A percentile compares a stretch with the other conserved stretches of the same genome.
These are phyloP conservation scores for Colletotrichum tabaci DNA, from an alignment of 2,329 filamentous ascomycete genomes.

Conservation along the genomic window DNA sequence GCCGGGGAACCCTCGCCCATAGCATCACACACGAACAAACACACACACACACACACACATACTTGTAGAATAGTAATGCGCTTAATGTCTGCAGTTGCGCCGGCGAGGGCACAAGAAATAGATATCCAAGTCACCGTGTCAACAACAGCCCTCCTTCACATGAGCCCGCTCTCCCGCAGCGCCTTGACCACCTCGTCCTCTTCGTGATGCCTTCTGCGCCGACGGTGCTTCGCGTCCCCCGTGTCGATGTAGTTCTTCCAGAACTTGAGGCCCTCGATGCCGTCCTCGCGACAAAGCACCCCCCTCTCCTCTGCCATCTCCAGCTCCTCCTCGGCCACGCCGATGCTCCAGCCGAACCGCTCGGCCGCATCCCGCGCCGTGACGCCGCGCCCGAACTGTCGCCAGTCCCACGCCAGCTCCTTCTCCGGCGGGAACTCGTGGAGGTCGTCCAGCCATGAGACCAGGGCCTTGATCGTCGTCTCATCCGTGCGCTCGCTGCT, in stretches of 20 bases:
- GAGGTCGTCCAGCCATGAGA: constrained; percentile 83
- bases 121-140: constrained; percentile 27
- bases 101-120: constrained; percentile 26
- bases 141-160: constrained; percentile 42
- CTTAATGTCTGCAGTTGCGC: constrained; percentile 32
- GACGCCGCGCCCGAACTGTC: constrained; percentile 83
- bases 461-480: constrained; percentile 83
- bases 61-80: constrained; percentile 43
- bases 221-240: constrained; percentile 54
- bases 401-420: constrained; percentile 83
- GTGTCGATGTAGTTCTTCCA: constrained; percentile 85
- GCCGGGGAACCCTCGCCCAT: background rate
- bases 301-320: constrained; percentile 97
- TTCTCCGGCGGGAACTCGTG: constrained; percentile 75
- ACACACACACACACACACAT: constrained; percentile 1
- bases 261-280: constrained; percentile 90
- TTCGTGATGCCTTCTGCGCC: constrained; percentile 47
- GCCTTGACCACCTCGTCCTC: constrained; percentile 60
- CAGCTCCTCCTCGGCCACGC: constrained; percentile 93
- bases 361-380: constrained; percentile 92
- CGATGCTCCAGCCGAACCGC: constrained; percentile 96
- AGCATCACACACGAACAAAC: background rate
- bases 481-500: constrained; percentile 90
- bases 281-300: constrained; percentile 89
- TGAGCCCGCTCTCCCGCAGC: constrained; percentile 60